Evolutionary conservation across 2,329 filamentous ascomycete genomes (phyloP), one percentile per base, ranked within the genome.

Genomic region (Fusarium brachygibbosum): DNA sequence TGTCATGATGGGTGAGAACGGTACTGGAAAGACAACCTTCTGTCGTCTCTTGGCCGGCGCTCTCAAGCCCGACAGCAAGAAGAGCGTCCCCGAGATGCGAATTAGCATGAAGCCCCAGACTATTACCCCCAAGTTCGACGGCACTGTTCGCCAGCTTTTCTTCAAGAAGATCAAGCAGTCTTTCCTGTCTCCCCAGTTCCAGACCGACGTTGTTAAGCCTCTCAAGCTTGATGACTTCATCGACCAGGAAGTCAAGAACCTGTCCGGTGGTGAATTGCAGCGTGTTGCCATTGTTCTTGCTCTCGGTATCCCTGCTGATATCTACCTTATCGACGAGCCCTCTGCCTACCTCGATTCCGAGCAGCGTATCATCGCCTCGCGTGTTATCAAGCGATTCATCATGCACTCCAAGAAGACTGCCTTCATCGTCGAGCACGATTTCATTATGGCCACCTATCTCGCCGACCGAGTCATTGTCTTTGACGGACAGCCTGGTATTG

Each of bases 331-430:
- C 77, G 96, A 99, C 78, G 96, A 99, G 84, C 96, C 96, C 46
- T 96, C 92, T 73, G 94, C 94, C 68, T 99, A 99, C 82, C 92
- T 99, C 62, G 96, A 99, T 81, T 98, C 96, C 50, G 96, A 99
- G 84, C 96, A 99, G 84, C 95, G 96, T 92, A 97, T 99, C 78
- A 91, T 99, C 75, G 95, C 94, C 66, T 92, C 95, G 45, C 92
- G 94, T 78, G 97, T 99, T 79, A 99, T 99, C 85, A 99, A 99
- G 87, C 92, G 96, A 73, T 99, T 97, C 87, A 99, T 99, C 82
- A 99, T 99, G 96, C 95, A 99, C 86, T 91, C 94, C 76, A 98
- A 98, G 90, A 98, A 98, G 89, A 99, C 96, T 1, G 96, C 96
- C 51, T 99, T 99, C 81, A 90, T 99, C 74, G 95, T 99, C 79